phyloP scores from a whole-genome alignment of 176 grass and related monocot species.

The bread wheat (Triticum aestivum) region IWGSC_CS_RefSeq_v2.1 NC_057813.1:441884653-441885152 shows the following conservation, averaged over 20 bases:
- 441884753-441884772: conserved; percentile 5
- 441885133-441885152: conserved; percentile 29
- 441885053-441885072: background rate
- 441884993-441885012: background rate
- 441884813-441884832: conserved; percentile 17
- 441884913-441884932: conserved; percentile 16
- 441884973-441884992: conserved; percentile 3
- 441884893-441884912: conserved; percentile 28
- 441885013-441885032: background rate
- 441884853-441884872: background rate
- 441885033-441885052: background rate
- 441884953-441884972: background rate
- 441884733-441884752: background rate
- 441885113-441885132: background rate
- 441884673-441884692: background rate
- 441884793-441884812: background rate
- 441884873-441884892: conserved; percentile 30
- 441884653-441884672: background rate
- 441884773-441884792: conserved; percentile 21
- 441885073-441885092: background rate
- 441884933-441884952: background rate
- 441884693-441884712: background rate
- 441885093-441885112: background rate
- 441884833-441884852: conserved; percentile 25
- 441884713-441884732: background rate